These are phyloP conservation scores for Lenzites betulinus DNA, from an alignment of 768 basidiomycete species.

Conservation along the genomic window DNA sequence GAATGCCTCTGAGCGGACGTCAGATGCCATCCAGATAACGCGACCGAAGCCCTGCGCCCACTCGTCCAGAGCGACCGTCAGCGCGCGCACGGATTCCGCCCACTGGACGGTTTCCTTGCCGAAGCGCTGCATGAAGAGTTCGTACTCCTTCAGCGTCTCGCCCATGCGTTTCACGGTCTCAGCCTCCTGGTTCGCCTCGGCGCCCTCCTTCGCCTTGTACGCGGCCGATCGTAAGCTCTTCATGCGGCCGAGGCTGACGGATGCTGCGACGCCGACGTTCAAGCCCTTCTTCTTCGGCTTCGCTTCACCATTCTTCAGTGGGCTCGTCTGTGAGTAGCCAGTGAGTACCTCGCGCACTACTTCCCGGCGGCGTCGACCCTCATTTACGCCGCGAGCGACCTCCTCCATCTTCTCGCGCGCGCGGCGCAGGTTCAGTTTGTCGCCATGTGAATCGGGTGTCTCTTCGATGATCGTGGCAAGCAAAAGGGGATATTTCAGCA, in stretches of 20 bases:
- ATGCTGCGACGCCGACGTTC: constrained; percentile 51
- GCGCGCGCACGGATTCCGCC: constrained; percentile 52
- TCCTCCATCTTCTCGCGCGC: constrained; percentile 68
- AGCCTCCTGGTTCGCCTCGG: constrained; percentile 43
- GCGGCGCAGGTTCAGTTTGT: constrained; percentile 56
- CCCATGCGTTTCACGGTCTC: constrained; percentile 57
- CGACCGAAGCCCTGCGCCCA: constrained; percentile 71
- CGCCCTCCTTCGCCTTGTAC: constrained; percentile 38
- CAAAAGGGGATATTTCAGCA: constrained; percentile 92
- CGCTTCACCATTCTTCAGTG: constrained; percentile 31
- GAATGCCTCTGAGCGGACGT: constrained; percentile 56
- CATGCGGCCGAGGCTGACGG: constrained; percentile 63
- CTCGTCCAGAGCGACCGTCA: constrained; percentile 50
- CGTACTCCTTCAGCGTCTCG: constrained; percentile 55
- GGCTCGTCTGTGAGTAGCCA: constrained; percentile 36
- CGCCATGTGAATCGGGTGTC: constrained; percentile 68
- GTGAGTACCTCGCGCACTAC: constrained; percentile 75
- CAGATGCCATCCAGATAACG: constrained; percentile 46
- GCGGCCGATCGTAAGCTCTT: constrained; percentile 46
- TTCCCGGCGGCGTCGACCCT: constrained; percentile 73
- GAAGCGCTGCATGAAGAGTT: constrained; percentile 61
- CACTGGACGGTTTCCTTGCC: constrained; percentile 66
- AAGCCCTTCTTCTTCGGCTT: constrained; percentile 43
- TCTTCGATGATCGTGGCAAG: constrained; percentile 75
- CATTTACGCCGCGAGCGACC: constrained; percentile 76